Conservation (phyloP, 75 land plant species). For the Azolla pinnata region DNA sequence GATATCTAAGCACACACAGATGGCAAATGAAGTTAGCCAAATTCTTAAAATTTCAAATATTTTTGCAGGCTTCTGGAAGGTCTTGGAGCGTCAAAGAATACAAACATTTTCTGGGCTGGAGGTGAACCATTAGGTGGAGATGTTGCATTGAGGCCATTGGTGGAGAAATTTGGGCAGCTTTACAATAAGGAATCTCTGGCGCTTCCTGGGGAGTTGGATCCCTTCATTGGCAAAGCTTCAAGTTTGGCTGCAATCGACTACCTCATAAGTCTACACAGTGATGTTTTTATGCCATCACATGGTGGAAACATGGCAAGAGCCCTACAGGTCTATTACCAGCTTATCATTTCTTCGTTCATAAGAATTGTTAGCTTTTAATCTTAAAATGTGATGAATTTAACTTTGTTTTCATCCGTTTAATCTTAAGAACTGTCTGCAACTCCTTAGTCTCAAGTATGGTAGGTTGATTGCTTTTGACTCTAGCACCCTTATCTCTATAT, state of each 20-base stretch:
- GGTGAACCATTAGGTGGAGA: constrained; percentile 66
- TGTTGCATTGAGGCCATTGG: constrained; percentile 50
- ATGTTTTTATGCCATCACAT: constrained; percentile 84
- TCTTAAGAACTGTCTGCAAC: no score
- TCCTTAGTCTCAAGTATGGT: no score
- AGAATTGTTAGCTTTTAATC: no score
- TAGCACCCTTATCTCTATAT: no score
- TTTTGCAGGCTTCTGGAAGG: constrained; percentile 53
- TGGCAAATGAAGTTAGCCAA: no score
- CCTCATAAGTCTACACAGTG: constrained; percentile 59
- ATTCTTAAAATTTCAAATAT: no score
- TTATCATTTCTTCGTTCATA: no score
- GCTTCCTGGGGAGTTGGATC: constrained; percentile 47
- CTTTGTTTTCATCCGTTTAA: no score
- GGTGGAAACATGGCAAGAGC: constrained; percentile 86
- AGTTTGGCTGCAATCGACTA: constrained; percentile 84
- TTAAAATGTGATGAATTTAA: no score
- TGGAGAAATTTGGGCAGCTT: constrained; percentile 47
- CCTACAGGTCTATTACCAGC: constrained; percentile 44
- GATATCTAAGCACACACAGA: no score
- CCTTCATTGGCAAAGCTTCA: constrained; percentile 48
- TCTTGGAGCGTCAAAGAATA: constrained; percentile 51
- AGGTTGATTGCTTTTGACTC: no score
- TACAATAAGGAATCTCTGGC: constrained; percentile 67
- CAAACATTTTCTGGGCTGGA: constrained; percentile 72